These are phyloP conservation scores for Gnaphalium uliginosum DNA, from an alignment of 129 eudicot species.

Conservation along the genomic window DNA sequence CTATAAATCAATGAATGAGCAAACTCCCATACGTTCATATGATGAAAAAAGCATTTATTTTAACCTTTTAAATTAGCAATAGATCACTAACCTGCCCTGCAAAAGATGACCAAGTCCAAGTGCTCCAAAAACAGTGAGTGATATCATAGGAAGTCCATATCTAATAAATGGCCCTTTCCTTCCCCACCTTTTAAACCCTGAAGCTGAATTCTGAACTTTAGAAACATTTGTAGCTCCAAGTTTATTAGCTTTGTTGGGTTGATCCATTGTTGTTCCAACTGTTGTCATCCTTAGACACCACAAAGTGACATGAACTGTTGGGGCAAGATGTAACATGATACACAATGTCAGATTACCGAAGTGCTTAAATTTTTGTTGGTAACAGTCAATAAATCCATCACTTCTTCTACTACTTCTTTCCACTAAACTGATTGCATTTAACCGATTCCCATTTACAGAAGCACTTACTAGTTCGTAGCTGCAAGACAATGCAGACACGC, in stretches of 20 bases:
- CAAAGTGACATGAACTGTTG: slow-evolving; percentile 26
- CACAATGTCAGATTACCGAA: slow-evolving; percentile 10
- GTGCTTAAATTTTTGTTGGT: neutral
- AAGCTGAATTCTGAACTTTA: slow-evolving; percentile 42
- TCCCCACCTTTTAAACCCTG: slow-evolving; percentile 80
- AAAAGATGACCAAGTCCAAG: slow-evolving; percentile 89
- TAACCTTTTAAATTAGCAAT: neutral
- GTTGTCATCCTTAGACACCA: slow-evolving; percentile 44
- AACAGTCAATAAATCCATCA: neutral
- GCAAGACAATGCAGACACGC: neutral
- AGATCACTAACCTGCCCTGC: slow-evolving; percentile 71
- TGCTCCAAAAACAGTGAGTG: slow-evolving; percentile 84
- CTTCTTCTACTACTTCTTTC: slow-evolving; percentile 1
- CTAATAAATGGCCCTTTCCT: slow-evolving; percentile 81
- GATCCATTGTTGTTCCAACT: slow-evolving; percentile 39
- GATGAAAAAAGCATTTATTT: neutral
- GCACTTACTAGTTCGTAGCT: slow-evolving; percentile 7
- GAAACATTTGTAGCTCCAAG: slow-evolving; percentile 11
- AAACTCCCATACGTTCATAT: neutral
- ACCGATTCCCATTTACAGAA: slow-evolving; percentile 6
- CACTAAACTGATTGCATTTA: neutral
- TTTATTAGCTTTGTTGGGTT: slow-evolving; percentile 35
- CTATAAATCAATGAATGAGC: neutral
- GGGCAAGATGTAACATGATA: neutral
- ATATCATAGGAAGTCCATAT: slow-evolving; percentile 96